These are phyloP conservation scores for Fusarium haematococcum DNA, from an alignment of 2,329 filamentous ascomycete species.

Conservation along the genomic window DNA sequence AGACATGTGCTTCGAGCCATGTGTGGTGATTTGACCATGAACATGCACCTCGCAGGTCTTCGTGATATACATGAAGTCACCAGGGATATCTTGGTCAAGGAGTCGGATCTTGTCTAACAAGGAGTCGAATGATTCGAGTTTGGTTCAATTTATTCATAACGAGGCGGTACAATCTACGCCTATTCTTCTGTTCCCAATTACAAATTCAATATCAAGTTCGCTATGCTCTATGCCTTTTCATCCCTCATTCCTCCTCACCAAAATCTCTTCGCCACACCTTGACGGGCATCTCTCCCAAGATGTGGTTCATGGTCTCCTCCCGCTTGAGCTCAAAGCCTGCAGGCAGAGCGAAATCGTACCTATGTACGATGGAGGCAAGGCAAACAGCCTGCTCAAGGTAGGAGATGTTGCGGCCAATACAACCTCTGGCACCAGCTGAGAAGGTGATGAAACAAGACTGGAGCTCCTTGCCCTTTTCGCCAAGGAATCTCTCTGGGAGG, in stretches of 20 bases:
- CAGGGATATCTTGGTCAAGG: constrained; percentile 1
- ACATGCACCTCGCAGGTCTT: constrained; percentile 28
- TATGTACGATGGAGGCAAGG: constrained; percentile 1
- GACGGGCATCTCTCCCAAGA: neutral
- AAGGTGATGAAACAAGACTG: neutral
- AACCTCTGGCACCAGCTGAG: neutral
- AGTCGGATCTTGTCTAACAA: neutral
- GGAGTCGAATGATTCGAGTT: neutral
- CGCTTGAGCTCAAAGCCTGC: neutral
- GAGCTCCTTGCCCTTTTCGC: neutral
- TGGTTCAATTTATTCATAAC: neutral
- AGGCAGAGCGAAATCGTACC: constrained; percentile 1
- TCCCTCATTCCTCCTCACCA: neutral
- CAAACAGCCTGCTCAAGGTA: constrained; percentile 2
- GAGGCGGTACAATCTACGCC: no score
- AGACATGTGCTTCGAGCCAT: constrained; percentile 13
- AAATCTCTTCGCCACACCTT: constrained; percentile 3
- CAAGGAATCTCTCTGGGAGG: neutral
- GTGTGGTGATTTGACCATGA: constrained; percentile 32
- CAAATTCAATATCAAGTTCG: neutral
- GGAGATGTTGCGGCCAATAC: neutral
- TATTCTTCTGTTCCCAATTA: neutral
- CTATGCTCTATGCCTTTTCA: constrained; percentile 3
- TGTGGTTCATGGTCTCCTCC: neutral
- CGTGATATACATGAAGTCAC: constrained; percentile 20